phyloP scores from a whole-genome alignment of 345 rosid genomes.

The Linum lewisii region DNA sequence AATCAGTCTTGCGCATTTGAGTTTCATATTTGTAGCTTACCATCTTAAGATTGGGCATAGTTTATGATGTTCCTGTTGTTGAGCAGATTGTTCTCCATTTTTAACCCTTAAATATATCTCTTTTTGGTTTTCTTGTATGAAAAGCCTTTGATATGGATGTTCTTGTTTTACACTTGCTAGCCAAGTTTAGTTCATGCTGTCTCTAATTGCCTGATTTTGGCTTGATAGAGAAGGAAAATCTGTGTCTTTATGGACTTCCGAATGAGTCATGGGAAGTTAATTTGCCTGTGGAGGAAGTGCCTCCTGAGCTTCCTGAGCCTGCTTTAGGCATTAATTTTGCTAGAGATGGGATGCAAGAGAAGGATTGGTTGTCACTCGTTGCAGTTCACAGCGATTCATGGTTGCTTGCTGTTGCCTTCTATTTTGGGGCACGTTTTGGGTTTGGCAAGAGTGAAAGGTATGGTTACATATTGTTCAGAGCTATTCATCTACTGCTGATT shows the following conservation, averaged over 20 bases:
- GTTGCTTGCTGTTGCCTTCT: constrained; percentile 94
- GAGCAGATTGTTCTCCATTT: no score
- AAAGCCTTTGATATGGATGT: no score
- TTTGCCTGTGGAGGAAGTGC: constrained; percentile 98
- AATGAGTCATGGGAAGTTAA: constrained; percentile 97
- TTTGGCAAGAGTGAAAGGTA: constrained; percentile 98
- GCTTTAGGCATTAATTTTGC: constrained; percentile 96
- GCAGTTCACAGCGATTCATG: constrained; percentile 99
- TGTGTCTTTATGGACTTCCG: constrained; percentile 93
- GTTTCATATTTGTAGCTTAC: no score
- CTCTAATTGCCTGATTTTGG: constrained; percentile 2
- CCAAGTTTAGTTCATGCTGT: not conserved
- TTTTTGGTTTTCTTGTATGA: no score
- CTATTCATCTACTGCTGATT: not conserved
- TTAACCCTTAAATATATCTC: no score
- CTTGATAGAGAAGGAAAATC: constrained; percentile 79
- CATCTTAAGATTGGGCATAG: no score
- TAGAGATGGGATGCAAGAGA: constrained; percentile 97
- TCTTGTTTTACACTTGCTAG: no score
- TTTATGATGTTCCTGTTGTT: no score
- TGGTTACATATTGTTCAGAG: constrained; percentile 11
- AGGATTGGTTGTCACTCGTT: constrained; percentile 93
- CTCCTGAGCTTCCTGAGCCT: constrained; percentile 99
- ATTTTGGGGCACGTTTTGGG: constrained; percentile 98
- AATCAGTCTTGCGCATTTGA: no score